phyloP scores from a whole-genome alignment of 2,329 filamentous ascomycete genomes.

The Trichoderma sp. region DNA sequence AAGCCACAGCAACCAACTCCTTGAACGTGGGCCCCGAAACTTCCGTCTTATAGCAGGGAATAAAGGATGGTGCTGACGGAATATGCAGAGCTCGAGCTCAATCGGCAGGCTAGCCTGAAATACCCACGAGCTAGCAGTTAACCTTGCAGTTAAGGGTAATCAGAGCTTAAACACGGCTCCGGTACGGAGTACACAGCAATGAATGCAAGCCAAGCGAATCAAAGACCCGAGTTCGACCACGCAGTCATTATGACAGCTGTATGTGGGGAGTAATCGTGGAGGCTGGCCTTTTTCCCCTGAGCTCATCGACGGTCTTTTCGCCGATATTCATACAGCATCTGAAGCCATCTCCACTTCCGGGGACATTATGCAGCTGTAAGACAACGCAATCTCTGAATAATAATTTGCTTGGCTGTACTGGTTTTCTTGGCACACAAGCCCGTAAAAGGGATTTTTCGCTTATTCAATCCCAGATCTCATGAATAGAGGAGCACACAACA shows the following conservation, averaged over 20 bases:
- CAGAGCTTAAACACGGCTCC: neutral
- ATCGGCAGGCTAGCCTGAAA: neutral
- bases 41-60: neutral
- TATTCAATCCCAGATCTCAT: neutral
- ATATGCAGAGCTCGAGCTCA: neutral
- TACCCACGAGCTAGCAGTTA: conserved; percentile 12
- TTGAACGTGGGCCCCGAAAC: conserved; percentile 6
- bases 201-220: conserved; percentile 22
- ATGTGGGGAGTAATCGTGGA: neutral
- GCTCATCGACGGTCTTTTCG: neutral
- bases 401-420: neutral
- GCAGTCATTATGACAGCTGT: neutral
- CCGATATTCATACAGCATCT: neutral
- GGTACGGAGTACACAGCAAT: neutral
- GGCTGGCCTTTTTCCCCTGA: neutral
- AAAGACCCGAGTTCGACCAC: conserved; percentile 13
- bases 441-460: neutral
- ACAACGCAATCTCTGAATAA: neutral
- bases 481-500: neutral
- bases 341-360: neutral
- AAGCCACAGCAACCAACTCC: neutral
- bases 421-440: conserved; percentile 1
- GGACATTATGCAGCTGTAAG: neutral
- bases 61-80: conserved; percentile 3
- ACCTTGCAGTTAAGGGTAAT: conserved; percentile 22